Conservation (phyloP, 441 rosid genomes). For the Melastoma candidum region DNA sequence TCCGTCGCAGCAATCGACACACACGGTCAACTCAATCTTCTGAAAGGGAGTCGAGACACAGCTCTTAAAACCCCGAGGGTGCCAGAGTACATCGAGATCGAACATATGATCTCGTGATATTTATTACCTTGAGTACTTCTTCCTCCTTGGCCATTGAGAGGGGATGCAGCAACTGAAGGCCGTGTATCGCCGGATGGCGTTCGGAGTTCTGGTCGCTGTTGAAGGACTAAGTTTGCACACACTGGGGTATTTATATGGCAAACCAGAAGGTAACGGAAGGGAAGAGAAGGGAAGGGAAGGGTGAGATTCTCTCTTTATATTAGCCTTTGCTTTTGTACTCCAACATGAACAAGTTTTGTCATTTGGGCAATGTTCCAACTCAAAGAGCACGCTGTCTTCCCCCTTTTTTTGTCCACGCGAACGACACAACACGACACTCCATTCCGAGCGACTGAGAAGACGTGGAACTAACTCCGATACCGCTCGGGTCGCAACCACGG, state of each 20-base stretch:
- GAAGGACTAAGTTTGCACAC: constrained; percentile 7
- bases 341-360: too few species aligned
- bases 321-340: constrained; percentile 23
- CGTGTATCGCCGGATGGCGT: background rate
- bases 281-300: constrained; percentile 8
- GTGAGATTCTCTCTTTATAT: constrained; percentile 10
- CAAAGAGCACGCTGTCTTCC: too few species aligned
- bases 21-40: constrained; percentile 49
- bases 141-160: too few species aligned
- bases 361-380: too few species aligned
- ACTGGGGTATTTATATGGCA: constrained; percentile 23
- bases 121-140: background rate
- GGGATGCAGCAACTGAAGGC: too few species aligned
- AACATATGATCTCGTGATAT: background rate
- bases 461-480: too few species aligned
- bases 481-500: too few species aligned
- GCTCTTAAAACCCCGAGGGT: background rate
- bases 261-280: background rate
- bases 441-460: too few species aligned
- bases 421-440: too few species aligned
- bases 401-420: too few species aligned
- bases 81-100: background rate
- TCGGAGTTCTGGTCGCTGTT: background rate
- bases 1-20: constrained; percentile 53
- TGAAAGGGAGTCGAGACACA: constrained; percentile 12